phyloP scores from a whole-genome alignment of 352 stramenopile species.

The Phytophthora chlamydospora region DNA sequence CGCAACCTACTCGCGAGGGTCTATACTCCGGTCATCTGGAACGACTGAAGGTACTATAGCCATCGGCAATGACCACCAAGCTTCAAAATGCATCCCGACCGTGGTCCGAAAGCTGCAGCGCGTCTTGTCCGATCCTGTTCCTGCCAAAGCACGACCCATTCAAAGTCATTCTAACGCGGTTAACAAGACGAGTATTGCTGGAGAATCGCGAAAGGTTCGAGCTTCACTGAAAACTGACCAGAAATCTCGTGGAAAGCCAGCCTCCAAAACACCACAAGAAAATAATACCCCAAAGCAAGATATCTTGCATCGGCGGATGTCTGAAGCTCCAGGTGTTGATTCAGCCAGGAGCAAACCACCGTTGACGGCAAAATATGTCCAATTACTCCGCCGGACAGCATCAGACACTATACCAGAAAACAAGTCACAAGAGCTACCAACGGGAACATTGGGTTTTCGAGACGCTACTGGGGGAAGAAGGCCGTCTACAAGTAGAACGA shows the following conservation, averaged over 20 bases:
- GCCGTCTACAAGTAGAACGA: not conserved
- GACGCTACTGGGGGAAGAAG: not conserved
- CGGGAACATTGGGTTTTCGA: not conserved
- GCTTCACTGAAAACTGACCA: not conserved
- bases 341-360: not conserved
- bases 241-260: constrained; percentile 2
- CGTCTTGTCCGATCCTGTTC: constrained; percentile 1
- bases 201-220: not conserved
- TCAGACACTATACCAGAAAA: constrained; percentile 22
- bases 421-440: constrained; percentile 2
- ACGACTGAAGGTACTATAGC: not conserved
- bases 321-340: not conserved
- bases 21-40: not conserved
- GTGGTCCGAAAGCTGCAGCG: constrained; percentile 2
- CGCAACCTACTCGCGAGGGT: not conserved
- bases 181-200: not conserved
- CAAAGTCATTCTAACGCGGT: not conserved
- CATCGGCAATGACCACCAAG: not conserved
- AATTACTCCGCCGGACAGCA: constrained; percentile 18
- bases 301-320: constrained; percentile 1
- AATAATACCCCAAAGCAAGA: not conserved
- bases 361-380: not conserved
- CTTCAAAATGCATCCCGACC: not conserved
- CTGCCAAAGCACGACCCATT: not conserved
- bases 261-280: not conserved